Conservation (phyloP, 73 alveolate genomes). For the Uronychia setigera region DNA sequence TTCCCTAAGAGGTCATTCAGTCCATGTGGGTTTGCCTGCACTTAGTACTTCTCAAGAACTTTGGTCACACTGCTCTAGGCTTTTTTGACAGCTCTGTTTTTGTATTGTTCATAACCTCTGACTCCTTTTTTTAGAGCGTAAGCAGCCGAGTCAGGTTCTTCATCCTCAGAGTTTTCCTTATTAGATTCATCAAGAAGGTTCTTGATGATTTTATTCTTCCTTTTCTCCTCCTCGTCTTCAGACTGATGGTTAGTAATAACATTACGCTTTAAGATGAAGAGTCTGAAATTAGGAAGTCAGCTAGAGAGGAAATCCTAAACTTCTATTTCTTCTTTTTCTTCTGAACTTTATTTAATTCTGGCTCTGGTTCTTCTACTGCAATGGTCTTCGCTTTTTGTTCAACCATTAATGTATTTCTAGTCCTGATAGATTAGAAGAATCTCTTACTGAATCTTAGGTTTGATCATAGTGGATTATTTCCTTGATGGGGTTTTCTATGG, state of each 20-base stretch:
- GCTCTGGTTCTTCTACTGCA: not conserved
- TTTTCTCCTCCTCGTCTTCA: not conserved
- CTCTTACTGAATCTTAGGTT: no score
- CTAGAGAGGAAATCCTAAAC: not conserved
- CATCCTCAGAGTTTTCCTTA: not conserved
- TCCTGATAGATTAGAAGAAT: no score
- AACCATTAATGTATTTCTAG: no score
- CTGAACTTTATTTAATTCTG: not conserved
- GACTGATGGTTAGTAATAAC: not conserved
- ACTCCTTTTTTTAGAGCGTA: not conserved
- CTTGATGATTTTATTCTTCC: not conserved
- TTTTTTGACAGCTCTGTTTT: not conserved
- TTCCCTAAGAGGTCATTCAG: not conserved
- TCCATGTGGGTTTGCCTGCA: not conserved
- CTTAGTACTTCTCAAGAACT: not conserved
- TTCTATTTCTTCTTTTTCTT: not conserved
- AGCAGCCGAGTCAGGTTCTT: not conserved
- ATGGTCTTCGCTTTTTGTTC: not conserved
- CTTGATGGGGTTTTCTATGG: not conserved
- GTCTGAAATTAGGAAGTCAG: not conserved
- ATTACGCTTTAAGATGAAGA: not conserved
- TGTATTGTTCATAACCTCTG: not conserved
- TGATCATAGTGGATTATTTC: no score
- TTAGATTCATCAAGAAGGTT: not conserved
- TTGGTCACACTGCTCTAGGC: not conserved